A percentile compares a stretch with the other conserved stretches of the same genome.
Conservation (phyloP, 148 eudicot species). For the Tetragonia tetragonoides region DNA sequence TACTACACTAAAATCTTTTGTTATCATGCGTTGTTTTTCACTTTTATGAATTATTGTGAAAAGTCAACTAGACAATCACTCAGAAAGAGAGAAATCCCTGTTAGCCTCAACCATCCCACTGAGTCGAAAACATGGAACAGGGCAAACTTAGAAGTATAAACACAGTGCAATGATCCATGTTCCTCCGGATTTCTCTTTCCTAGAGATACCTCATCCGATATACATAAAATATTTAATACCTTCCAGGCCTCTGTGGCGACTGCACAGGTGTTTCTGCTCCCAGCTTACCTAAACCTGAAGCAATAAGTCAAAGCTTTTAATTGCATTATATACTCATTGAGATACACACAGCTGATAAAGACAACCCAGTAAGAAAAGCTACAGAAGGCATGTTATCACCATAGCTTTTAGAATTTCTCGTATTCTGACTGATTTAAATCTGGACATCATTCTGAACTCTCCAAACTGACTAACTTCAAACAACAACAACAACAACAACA, state of each 20-base stretch:
- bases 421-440: not conserved
- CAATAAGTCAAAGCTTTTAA: not conserved
- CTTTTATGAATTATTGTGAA: not conserved
- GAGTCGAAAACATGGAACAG: not conserved
- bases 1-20: not conserved
- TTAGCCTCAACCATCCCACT: not conserved
- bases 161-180: conserved; percentile 2
- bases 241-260: conserved; percentile 56
- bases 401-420: not conserved
- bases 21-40: not conserved
- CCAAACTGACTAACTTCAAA: not conserved
- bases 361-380: not conserved
- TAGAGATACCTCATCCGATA: not conserved
- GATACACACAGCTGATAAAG: not conserved
- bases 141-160: not conserved
- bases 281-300: conserved; percentile 71
- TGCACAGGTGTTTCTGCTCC: conserved; percentile 69
- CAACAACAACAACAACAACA: too few relatives aligned
- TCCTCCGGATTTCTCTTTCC: not conserved
- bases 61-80: not conserved
- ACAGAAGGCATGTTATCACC: not conserved
- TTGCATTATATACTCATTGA: not conserved
- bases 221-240: conserved; percentile 36
- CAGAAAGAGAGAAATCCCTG: not conserved
- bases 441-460: not conserved